Conservation (phyloP, 495 filamentous ascomycete genomes). For the Oleoguttula mirabilis region DNA sequence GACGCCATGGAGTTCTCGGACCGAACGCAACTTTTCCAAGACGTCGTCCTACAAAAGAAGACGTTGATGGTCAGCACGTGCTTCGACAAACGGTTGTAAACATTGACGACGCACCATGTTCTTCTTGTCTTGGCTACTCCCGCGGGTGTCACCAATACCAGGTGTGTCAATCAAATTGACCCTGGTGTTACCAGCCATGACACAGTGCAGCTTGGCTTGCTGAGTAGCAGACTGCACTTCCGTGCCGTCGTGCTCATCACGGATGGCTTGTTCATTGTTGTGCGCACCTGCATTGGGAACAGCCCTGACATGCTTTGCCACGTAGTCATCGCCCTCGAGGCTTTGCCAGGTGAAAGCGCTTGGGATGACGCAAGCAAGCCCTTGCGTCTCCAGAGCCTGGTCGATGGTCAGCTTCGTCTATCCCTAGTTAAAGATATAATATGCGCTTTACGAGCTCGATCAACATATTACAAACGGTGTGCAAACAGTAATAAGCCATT, state of each 20-base stretch:
- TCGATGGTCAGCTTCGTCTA: no score
- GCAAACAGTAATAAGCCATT: no score
- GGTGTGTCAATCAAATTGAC: neutral
- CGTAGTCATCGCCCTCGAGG: neutral
- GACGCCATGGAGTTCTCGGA: constrained; percentile 31
- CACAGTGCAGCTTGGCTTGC: constrained; percentile 21
- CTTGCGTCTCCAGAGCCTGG: neutral
- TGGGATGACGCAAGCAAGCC: neutral
- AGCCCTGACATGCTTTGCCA: neutral
- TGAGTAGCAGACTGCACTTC: constrained; percentile 33
- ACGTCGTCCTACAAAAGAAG: no score
- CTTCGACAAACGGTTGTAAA: no score
- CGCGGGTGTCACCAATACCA: constrained; percentile 21
- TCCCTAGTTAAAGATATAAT: no score
- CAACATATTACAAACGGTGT: no score
- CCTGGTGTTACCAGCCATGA: neutral
- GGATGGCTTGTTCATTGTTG: constrained; percentile 23
- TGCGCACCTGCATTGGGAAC: constrained; percentile 14
- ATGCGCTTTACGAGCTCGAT: no score
- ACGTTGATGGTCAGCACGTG: no score
- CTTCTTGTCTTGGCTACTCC: constrained; percentile 27
- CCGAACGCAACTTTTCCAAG: constrained; percentile 23
- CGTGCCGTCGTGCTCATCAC: constrained; percentile 29
- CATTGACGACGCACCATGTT: no score
- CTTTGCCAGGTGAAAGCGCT: neutral